These are phyloP conservation scores for Lasiosphaeria miniovina DNA, from an alignment of 495 filamentous ascomycete species.

Conservation along the genomic window DNA sequence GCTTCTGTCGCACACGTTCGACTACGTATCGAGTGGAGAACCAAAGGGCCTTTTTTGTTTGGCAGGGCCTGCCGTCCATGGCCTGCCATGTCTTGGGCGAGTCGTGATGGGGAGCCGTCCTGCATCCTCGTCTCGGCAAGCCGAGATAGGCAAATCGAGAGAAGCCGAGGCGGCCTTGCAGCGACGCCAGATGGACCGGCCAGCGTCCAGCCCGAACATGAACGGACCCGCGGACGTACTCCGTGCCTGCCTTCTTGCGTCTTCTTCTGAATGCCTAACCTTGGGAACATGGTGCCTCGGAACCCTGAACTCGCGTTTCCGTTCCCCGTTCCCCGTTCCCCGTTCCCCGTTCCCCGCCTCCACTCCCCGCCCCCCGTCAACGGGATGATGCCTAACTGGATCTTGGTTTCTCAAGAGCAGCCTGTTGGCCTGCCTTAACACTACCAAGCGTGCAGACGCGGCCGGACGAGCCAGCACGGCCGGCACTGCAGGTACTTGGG, in stretches of 20 bases:
- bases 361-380: too few species aligned
- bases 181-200: not conserved
- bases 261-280: too few species aligned
- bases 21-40: not conserved
- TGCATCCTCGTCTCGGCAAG: conserved; percentile 2
- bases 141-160: not conserved
- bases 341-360: too few species aligned
- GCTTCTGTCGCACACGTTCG: not conserved
- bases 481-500: conserved; percentile 2
- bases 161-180: not conserved
- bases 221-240: too few species aligned
- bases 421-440: not conserved
- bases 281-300: too few species aligned
- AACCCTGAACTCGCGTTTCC: too few species aligned
- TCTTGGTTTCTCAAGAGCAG: not conserved
- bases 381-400: conserved; percentile 6
- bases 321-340: too few species aligned
- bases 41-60: not conserved
- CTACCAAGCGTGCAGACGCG: not conserved
- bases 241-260: too few species aligned
- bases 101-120: not conserved
- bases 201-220: too few species aligned
- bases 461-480: conserved; percentile 1
- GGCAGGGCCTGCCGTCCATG: too few species aligned
- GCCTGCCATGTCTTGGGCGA: too few species aligned